Evolutionary conservation across 768 basidiomycete species (phyloP), one percentile per base, ranked within the genome.

Genomic region (Omphalotus guepiniiformis): DNA sequence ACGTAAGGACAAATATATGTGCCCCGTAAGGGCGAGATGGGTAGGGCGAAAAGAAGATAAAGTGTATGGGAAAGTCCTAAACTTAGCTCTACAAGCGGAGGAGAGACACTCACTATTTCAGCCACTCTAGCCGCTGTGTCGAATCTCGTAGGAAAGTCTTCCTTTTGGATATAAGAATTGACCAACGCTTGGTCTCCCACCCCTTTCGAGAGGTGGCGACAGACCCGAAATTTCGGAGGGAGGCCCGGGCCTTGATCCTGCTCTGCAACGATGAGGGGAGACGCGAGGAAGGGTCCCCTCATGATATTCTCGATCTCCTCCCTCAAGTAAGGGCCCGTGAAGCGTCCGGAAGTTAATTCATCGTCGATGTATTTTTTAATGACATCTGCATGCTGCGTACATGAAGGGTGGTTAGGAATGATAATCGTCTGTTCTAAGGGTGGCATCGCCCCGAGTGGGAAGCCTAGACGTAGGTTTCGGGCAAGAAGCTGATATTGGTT

Each of bases 271-370:
- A 56, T 53, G 21, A 67, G 53, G 1, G 66, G 65, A 0, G 64
- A 60, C 4, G 53, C 56, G 22, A 58, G 53, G 43, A 66, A 69
- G 7, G 61, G 59, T 2, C 66, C 63, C 3, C 49, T 21, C 2
- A 69, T 42, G n/a, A 67, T 55, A 3, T 9, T 9, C 21, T 66
- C 63, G 0, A 54, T 29, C 16, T 61, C 56, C 0, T 39, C 38
- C 6, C 39, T 42, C 1, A 61, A 43, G 39, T 54, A 61, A 6
- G 61, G 62, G 26, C 62, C 46, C 2, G 47, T 42, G 15, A 63
- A 51, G 0, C 61, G 25, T 11, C 52, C 47, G 1, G 53, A 49
- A 0, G 7, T 9, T 2, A 55, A 23, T 26, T 63, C 61, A 4
- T 53, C 48, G 1, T 8, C 13, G 3, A 63, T 28, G 26, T 65